Percentiles rank a stretch among this genome's conserved stretches.
Evolutionary conservation across 345 rosid species (phyloP).

Genomic region (Syzygium aqueum): DNA sequence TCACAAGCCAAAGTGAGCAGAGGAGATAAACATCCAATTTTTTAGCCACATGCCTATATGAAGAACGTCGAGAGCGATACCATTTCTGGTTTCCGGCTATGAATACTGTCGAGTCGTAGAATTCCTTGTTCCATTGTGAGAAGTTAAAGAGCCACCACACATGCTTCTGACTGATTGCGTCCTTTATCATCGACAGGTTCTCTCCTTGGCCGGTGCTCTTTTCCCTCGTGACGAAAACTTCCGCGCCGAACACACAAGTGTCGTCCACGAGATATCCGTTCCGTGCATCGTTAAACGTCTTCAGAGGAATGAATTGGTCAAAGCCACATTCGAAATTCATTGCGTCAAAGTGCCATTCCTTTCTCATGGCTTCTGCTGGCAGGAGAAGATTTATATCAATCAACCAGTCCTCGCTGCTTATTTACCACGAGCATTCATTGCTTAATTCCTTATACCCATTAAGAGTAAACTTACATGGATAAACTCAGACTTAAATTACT

Average conservation of each 20-base stretch:
- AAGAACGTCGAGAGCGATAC: conserved; percentile 3
- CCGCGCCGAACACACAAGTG: conserved; percentile 28
- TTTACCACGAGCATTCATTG: not conserved
- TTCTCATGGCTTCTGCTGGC: conserved; percentile 9
- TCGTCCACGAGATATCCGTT: conserved; percentile 31
- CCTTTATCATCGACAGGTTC: conserved; percentile 14
- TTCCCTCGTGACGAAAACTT: conserved; percentile 28
- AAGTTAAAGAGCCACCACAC: conserved; percentile 29
- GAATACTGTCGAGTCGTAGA: conserved; percentile 11
- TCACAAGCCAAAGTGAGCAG: not conserved
- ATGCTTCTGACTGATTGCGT: not conserved
- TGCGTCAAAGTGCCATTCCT: conserved; percentile 21
- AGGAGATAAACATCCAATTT: not conserved
- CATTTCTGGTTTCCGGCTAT: conserved; percentile 20
- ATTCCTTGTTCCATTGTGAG: conserved; percentile 1
- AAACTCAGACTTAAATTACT: too few relatives aligned
- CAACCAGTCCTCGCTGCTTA: not conserved
- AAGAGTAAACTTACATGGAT: too few relatives aligned
- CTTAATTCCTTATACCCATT: not conserved
- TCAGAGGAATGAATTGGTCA: conserved; percentile 20
- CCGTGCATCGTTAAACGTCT: conserved; percentile 6
- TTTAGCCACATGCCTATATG: not conserved
- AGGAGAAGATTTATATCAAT: not conserved
- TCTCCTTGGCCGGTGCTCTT: conserved; percentile 19
- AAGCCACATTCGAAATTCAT: conserved; percentile 32